Evolutionary conservation across 805 yeast species (phyloP).

Genomic region (Saccharomycodes ludwigii): DNA sequence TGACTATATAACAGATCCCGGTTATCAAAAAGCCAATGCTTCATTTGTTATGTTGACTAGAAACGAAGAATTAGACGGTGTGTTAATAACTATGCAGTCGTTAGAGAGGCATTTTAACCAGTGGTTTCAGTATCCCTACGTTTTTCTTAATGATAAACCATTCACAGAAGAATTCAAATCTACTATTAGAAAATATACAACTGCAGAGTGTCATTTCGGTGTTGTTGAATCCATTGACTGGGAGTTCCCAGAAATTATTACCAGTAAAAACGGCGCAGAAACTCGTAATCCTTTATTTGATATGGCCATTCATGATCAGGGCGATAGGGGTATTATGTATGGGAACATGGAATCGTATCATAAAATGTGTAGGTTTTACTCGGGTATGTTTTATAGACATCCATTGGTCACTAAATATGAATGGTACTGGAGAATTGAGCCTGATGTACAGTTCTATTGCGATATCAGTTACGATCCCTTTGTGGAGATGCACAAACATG

Average conservation of each 20-base stretch:
- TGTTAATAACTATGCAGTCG: conserved; percentile 55
- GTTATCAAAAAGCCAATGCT: conserved; percentile 53
- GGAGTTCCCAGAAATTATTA: conserved; percentile 43
- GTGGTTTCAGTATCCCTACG: conserved; percentile 91
- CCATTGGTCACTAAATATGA: conserved; percentile 56
- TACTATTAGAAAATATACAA: conserved; percentile 39
- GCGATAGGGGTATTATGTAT: conserved; percentile 74
- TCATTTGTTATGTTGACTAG: conserved; percentile 76
- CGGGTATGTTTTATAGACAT: conserved; percentile 75
- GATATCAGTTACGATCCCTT: conserved; percentile 91
- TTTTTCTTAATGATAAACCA: conserved; percentile 71
- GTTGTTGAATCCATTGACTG: conserved; percentile 44
- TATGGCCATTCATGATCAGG: conserved; percentile 59
- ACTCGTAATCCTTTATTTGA: conserved; percentile 19
- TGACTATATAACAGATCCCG: conserved; percentile 18
- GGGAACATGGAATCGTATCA: conserved; percentile 78
- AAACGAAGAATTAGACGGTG: conserved; percentile 71
- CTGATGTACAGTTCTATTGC: conserved; percentile 80
- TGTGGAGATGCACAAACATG: conserved; percentile 52
- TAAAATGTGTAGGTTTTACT: conserved; percentile 89
- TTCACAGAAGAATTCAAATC: conserved; percentile 54
- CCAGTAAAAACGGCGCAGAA: conserved; percentile 6
- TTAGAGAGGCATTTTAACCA: conserved; percentile 84
- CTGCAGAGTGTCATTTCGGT: conserved; percentile 49
- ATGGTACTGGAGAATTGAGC: conserved; percentile 97